These are phyloP conservation scores for Candolleomyces aberdarensis DNA, from an alignment of 768 basidiomycete genomes.

Conservation along the genomic window DNA sequence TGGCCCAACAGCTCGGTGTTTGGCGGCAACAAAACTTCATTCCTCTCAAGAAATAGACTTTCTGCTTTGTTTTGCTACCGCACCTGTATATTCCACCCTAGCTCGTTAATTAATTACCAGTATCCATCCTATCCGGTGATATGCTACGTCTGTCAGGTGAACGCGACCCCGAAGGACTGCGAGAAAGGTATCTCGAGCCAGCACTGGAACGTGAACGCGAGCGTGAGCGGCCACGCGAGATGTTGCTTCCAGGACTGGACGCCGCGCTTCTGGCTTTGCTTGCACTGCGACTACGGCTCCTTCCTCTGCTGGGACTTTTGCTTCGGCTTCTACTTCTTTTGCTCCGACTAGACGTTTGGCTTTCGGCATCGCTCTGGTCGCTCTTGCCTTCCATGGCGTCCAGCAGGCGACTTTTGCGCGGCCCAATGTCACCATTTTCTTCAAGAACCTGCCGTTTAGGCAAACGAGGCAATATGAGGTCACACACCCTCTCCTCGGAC, in stretches of 20 bases:
- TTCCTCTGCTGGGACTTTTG: conserved; percentile 25
- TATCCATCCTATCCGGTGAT: conserved; percentile 55
- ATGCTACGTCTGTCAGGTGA: conserved; percentile 43
- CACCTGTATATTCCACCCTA: conserved; percentile 5
- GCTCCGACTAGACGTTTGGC: conserved; percentile 36
- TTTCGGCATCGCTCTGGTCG: conserved; percentile 56
- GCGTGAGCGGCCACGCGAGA: conserved; percentile 9
- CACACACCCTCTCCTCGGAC: conserved; percentile 90
- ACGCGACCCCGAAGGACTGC: conserved; percentile 60
- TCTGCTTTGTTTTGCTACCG: conserved; percentile 4
- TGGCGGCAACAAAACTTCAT: background rate
- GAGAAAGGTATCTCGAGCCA: conserved; percentile 60
- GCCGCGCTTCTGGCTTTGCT: conserved; percentile 23
- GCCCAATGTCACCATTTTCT: conserved; percentile 87
- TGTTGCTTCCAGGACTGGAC: background rate
- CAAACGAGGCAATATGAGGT: conserved; percentile 91
- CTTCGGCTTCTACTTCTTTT: conserved; percentile 25
- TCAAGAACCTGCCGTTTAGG: conserved; percentile 84
- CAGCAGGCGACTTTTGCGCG: conserved; percentile 81
- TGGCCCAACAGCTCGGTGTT: conserved; percentile 53
- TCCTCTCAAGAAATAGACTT: background rate
- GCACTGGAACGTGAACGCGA: conserved; percentile 35
- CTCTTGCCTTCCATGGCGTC: conserved; percentile 86
- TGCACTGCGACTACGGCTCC: conserved; percentile 27
- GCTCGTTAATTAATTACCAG: conserved; percentile 15